Percentiles rank a stretch among this genome's conserved stretches.
Conservation (phyloP, 257 asterid species). For the Nicotiana paniculata region DNA sequence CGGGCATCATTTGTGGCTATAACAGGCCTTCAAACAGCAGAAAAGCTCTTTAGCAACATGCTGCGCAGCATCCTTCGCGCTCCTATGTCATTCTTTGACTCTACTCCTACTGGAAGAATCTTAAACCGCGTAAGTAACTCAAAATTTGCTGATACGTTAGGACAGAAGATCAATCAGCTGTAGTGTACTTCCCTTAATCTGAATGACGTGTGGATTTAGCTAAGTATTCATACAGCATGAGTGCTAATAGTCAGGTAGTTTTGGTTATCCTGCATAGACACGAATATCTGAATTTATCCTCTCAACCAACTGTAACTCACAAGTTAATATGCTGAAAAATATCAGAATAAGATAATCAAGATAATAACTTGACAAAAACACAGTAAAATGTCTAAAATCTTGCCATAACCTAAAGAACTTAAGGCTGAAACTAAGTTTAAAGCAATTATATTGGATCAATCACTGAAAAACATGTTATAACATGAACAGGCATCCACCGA, state of each 20-base stretch:
- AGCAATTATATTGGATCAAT: not conserved
- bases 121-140: slow-evolving; percentile 57
- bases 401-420: not conserved
- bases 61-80: slow-evolving; percentile 64
- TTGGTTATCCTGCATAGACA: not conserved
- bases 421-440: not conserved
- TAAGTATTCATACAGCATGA: not conserved
- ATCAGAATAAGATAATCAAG: not conserved
- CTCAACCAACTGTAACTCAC: not conserved
- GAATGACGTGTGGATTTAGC: not conserved
- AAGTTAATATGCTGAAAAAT: not conserved
- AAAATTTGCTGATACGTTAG: not conserved
- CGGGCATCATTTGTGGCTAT: slow-evolving; percentile 63
- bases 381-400: not conserved
- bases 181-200: not conserved
- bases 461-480: not conserved
- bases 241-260: not conserved
- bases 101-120: slow-evolving; percentile 92
- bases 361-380: not conserved
- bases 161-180: not conserved
- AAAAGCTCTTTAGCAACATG: slow-evolving; percentile 76
- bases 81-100: slow-evolving; percentile 93
- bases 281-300: not conserved
- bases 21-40: slow-evolving; percentile 64
- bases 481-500: slow-evolving; percentile 67